Percentiles rank a stretch among this genome's conserved stretches.
Evolutionary conservation across 2,329 filamentous ascomycete genomes (phyloP).

Genomic region (Arthrobotrys pseudoclavata): DNA sequence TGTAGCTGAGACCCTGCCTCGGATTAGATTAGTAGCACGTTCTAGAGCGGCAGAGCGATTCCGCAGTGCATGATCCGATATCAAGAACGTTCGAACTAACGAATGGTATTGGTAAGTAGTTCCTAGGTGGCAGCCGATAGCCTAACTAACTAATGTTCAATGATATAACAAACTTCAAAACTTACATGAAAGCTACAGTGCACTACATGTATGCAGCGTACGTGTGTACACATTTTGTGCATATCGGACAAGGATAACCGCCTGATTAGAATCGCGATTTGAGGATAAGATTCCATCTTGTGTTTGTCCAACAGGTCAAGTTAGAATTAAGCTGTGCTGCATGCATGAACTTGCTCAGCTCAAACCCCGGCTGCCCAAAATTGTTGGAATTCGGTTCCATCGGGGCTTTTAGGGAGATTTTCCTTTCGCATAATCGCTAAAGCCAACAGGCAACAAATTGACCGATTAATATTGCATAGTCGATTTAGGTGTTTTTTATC

Average conservation of each 20-base stretch:
- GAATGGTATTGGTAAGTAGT: slow-evolving; percentile 55
- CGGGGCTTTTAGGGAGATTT: slow-evolving; percentile 41
- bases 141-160: slow-evolving; percentile 37
- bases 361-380: slow-evolving; percentile 20
- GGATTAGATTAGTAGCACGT: slow-evolving; percentile 48
- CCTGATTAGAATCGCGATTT: slow-evolving; percentile 40
- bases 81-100: slow-evolving; percentile 45
- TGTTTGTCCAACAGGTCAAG: slow-evolving; percentile 45
- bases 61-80: slow-evolving; percentile 53
- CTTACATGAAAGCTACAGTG: slow-evolving; percentile 13
- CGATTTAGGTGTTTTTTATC: slow-evolving; percentile 3
- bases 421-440: slow-evolving; percentile 39
- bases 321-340: slow-evolving; percentile 46
- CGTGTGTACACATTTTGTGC: slow-evolving; percentile 12
- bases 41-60: slow-evolving; percentile 55
- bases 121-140: slow-evolving; percentile 25
- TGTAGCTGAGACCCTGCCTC: slow-evolving; percentile 41
- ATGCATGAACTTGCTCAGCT: slow-evolving; percentile 31
- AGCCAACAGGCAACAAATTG: slow-evolving; percentile 32
- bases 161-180: slow-evolving; percentile 16
- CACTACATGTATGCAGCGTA: slow-evolving; percentile 23
- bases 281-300: slow-evolving; percentile 35
- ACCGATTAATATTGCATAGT: slow-evolving; percentile 29
- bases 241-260: slow-evolving; percentile 27
- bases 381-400: slow-evolving; percentile 43